phyloP scores from a whole-genome alignment of 1,284 basidiomycete species.

The Tilletia horrida region DNA sequence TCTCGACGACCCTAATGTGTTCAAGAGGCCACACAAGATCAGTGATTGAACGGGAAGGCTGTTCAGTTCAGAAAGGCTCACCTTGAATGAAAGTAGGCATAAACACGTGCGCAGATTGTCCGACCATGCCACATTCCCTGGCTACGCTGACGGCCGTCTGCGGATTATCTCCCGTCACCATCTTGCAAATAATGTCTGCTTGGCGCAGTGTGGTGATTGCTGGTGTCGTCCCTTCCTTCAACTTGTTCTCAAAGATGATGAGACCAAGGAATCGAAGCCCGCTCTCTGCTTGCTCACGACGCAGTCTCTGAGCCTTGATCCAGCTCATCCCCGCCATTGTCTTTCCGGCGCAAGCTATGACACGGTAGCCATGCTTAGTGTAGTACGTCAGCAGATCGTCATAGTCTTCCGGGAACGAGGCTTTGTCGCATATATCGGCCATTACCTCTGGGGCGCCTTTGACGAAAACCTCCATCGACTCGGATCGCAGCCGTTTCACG shows the following conservation, averaged over 20 bases:
- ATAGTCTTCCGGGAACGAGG: constrained; percentile 76
- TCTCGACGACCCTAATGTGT: constrained; percentile 62
- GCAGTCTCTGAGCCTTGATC: constrained; percentile 96
- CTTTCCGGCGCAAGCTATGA: constrained; percentile 97
- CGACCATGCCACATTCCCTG: constrained; percentile 86
- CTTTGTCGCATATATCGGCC: constrained; percentile 71
- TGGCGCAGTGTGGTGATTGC: constrained; percentile 83
- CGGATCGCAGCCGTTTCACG: constrained; percentile 89
- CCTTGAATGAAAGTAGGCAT: constrained; percentile 77
- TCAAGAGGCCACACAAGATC: neutral
- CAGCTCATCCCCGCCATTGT: constrained; percentile 88
- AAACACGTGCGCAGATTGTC: constrained; percentile 86
- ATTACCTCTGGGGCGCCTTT: constrained; percentile 99
- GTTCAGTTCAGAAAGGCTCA: constrained; percentile 40
- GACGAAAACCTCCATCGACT: constrained; percentile 94
- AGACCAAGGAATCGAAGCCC: constrained; percentile 87
- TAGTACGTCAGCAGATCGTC: constrained; percentile 96
- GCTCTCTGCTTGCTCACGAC: constrained; percentile 90
- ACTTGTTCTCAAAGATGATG: constrained; percentile 97
- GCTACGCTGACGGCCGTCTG: constrained; percentile 96
- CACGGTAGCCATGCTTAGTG: constrained; percentile 92
- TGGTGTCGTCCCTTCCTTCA: constrained; percentile 87
- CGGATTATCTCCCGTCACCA: constrained; percentile 98
- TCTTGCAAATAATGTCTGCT: constrained; percentile 88
- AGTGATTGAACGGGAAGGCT: neutral